Percentiles rank a stretch among this genome's conserved stretches.
Conservation (phyloP, 2,329 filamentous ascomycete genomes). For the Beauveria rudraprayagi region DNA sequence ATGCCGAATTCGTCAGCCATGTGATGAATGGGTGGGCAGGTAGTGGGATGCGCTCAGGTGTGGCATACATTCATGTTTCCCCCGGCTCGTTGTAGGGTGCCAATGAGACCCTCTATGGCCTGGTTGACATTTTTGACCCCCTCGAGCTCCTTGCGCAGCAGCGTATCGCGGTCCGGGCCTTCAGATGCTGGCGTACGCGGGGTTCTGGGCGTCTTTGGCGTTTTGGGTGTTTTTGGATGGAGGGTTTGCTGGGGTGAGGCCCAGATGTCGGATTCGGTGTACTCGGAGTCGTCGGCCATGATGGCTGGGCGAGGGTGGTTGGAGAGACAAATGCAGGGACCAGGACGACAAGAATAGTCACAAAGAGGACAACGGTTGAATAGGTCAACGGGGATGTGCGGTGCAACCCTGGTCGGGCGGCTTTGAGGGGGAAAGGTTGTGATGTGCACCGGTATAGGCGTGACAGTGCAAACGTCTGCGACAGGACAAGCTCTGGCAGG, state of each 20-base stretch:
- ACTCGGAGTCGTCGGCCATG: constrained; percentile 39
- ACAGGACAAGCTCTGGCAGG: too few relatives aligned
- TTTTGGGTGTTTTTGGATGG: constrained; percentile 28
- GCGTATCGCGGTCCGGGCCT: constrained; percentile 60
- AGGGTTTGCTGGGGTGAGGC: constrained; percentile 33
- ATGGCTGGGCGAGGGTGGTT: constrained; percentile 5
- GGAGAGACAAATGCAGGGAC: not conserved
- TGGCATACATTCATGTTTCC: constrained; percentile 65
- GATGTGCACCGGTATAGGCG: too few relatives aligned
- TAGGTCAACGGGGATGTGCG: not conserved
- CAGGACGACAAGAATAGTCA: not conserved
- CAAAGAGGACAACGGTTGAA: not conserved
- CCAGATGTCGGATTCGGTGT: constrained; percentile 43
- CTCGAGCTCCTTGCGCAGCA: constrained; percentile 70
- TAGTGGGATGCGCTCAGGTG: not conserved
- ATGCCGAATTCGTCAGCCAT: constrained; percentile 10
- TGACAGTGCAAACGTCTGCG: not conserved
- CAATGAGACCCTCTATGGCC: constrained; percentile 71
- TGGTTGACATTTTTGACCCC: constrained; percentile 80
- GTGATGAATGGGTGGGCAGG: not conserved
- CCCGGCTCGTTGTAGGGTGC: constrained; percentile 62
- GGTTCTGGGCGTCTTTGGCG: constrained; percentile 40
- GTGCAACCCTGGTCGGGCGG: not conserved
- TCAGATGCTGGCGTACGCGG: constrained; percentile 37
- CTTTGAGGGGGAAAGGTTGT: not conserved